phyloP scores from a whole-genome alignment of 306 rosid species.

The Vigna hirtella region DNA sequence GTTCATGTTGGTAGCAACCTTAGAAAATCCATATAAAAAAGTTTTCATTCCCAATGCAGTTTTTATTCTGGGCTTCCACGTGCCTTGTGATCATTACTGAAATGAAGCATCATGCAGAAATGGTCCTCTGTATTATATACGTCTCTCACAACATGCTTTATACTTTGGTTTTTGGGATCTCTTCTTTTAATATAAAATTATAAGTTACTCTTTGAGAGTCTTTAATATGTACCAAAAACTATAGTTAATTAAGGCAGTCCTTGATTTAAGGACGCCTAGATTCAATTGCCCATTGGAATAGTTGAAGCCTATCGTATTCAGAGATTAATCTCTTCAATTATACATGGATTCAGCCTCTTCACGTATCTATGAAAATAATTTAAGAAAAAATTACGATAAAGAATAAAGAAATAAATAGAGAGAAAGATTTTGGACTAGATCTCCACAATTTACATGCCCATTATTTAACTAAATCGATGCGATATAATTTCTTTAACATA shows the following conservation, averaged over 20 bases:
- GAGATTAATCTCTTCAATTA: no score
- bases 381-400: no score
- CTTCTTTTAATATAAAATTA: constrained; percentile 38
- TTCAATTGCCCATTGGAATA: constrained; percentile 20
- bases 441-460: neutral
- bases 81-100: constrained; percentile 54
- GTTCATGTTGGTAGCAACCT: constrained; percentile 47
- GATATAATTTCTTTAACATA: no score
- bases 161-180: constrained; percentile 30
- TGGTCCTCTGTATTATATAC: constrained; percentile 6
- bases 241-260: constrained; percentile 31
- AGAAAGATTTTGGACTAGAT: neutral
- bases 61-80: constrained; percentile 49
- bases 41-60: constrained; percentile 41
- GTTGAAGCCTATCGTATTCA: neutral
- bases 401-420: no score
- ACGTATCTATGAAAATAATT: no score
- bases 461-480: neutral
- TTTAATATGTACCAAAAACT: constrained; percentile 1
- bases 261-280: constrained; percentile 42
- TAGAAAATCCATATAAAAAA: constrained; percentile 33
- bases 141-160: neutral
- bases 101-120: constrained; percentile 39
- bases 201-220: constrained; percentile 18
- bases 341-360: no score